phyloP scores from a whole-genome alignment of 2,329 filamentous ascomycete species.

The Sclerotinia minor region DNA sequence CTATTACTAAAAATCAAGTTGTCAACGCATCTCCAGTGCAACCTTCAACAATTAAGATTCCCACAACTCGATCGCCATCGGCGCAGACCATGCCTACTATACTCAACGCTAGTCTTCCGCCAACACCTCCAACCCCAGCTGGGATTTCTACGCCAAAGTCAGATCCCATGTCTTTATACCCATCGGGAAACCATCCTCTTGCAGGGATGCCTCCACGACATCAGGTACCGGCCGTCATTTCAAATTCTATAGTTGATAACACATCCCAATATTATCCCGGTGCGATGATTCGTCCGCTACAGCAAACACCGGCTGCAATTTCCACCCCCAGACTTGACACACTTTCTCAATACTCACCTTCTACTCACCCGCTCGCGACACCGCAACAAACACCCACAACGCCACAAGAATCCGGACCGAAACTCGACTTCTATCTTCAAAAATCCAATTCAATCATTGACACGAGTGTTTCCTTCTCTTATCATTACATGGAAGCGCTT shows the following conservation, averaged over 20 bases:
- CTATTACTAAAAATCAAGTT: neutral
- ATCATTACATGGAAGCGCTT: slow-evolving; percentile 12
- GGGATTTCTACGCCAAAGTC: neutral
- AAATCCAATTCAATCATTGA: neutral
- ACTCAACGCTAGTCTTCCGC: slow-evolving; percentile 4
- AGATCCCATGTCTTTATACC: neutral
- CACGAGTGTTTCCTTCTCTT: slow-evolving; percentile 6
- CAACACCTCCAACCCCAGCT: slow-evolving; percentile 12
- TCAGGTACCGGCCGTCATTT: neutral
- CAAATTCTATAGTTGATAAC: neutral
- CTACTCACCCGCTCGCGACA: neutral
- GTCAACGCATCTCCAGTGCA: neutral
- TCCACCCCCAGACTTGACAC: neutral
- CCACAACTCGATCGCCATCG: neutral
- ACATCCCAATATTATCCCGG: neutral
- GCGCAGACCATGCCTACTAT: slow-evolving; percentile 3
- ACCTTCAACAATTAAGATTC: neutral
- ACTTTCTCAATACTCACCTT: neutral
- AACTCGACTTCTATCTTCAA: slow-evolving; percentile 24
- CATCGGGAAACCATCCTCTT: neutral
- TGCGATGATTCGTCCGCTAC: neutral
- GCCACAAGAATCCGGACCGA: neutral
- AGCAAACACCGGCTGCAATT: neutral
- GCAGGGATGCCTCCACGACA: neutral
- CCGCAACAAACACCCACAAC: slow-evolving; percentile 21